These are phyloP conservation scores for Apiotrichum mycotoxinovorans DNA, from an alignment of 1,284 basidiomycete species.

Conservation along the genomic window DNA sequence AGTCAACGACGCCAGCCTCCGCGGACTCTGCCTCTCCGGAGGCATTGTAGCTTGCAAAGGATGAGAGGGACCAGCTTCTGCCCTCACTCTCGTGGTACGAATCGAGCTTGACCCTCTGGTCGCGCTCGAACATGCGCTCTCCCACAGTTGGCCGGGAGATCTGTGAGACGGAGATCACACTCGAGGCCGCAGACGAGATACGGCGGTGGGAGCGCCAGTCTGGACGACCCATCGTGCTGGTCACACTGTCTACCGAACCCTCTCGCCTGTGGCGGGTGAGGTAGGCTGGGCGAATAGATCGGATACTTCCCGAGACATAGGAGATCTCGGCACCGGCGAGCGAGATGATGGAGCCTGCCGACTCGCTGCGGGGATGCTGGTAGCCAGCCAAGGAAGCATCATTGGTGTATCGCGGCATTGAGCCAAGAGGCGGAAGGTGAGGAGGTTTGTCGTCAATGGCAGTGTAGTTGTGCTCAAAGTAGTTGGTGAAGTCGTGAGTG, in stretches of 20 bases:
- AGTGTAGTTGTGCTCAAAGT: slow-evolving; percentile 53
- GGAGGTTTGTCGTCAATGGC: not conserved
- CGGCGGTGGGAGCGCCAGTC: slow-evolving; percentile 62
- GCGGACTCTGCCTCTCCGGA: slow-evolving; percentile 5
- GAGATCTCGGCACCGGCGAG: slow-evolving; percentile 40
- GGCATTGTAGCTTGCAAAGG: slow-evolving; percentile 6
- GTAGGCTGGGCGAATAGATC: not conserved
- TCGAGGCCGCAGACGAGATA: slow-evolving; percentile 61
- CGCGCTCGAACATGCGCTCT: slow-evolving; percentile 79
- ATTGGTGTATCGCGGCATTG: slow-evolving; percentile 25
- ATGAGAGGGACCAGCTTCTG: not conserved
- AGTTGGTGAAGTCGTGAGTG: slow-evolving; percentile 70
- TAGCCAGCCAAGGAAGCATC: slow-evolving; percentile 7
- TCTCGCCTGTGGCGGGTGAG: slow-evolving; percentile 40
- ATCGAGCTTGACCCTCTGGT: slow-evolving; percentile 46
- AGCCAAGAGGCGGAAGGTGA: slow-evolving; percentile 23
- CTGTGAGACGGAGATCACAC: slow-evolving; percentile 58
- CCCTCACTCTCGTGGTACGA: slow-evolving; percentile 12
- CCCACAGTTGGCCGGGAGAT: slow-evolving; percentile 71
- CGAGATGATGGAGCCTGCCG: slow-evolving; percentile 53
- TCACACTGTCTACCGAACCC: slow-evolving; percentile 53
- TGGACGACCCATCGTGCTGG: slow-evolving; percentile 57
- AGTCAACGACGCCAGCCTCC: slow-evolving; percentile 44
- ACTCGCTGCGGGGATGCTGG: slow-evolving; percentile 49
- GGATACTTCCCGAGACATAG: slow-evolving; percentile 23